A percentile compares a stretch with the other conserved stretches of the same genome.
Evolutionary conservation across 176 grass and related monocot species (phyloP).

Genomic region (barley (Hordeum vulgare)): DNA sequence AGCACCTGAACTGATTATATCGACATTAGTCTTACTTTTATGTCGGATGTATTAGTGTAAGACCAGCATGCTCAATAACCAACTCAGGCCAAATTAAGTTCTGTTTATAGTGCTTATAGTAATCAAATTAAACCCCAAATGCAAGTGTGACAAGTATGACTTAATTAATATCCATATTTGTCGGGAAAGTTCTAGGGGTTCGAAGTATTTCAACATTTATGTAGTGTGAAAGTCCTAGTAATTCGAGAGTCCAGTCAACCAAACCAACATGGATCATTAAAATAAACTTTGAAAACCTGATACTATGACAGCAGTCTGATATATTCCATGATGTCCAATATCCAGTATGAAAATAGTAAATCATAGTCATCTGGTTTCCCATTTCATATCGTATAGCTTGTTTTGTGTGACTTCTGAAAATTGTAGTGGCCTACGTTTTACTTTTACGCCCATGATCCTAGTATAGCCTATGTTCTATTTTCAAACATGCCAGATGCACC

Average conservation of each 20-base stretch:
- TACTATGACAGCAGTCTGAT: not conserved
- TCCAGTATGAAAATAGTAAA: not conserved
- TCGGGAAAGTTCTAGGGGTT: not conserved
- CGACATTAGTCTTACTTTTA: not conserved
- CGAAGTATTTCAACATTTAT: not conserved
- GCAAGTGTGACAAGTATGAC: not conserved
- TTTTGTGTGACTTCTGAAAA: not conserved
- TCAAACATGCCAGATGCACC: not conserved
- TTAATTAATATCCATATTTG: not conserved
- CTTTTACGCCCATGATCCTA: too few relatives aligned
- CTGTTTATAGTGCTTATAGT: not conserved
- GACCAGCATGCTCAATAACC: not conserved
- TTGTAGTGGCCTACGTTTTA: not conserved
- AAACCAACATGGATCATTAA: not conserved
- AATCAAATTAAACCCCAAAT: not conserved
- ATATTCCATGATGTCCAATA: not conserved
- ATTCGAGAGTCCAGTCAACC: not conserved
- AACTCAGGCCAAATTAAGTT: not conserved
- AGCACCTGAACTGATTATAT: not conserved
- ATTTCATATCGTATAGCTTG: not conserved
- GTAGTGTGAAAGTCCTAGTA: too few relatives aligned
- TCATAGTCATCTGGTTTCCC: not conserved
- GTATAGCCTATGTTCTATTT: not conserved
- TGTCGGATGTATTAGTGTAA: not conserved
- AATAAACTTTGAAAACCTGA: not conserved